Evolutionary conservation across 2,329 filamentous ascomycete genomes (phyloP), one percentile per base, ranked within the genome.

Genomic region (Colletotrichum caudatum): DNA sequence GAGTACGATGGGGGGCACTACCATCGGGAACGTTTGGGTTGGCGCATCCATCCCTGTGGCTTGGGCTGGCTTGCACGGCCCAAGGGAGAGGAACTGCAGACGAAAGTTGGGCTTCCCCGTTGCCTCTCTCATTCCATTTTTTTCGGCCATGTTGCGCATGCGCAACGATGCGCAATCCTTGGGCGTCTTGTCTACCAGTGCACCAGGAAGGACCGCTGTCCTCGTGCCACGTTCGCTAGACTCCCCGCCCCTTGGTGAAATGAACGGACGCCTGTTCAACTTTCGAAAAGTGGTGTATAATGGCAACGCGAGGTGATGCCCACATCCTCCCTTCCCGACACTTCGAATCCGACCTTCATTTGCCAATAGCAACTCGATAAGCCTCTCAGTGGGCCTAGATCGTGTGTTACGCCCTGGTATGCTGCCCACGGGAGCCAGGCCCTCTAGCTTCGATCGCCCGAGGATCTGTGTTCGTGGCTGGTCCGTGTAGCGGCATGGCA

Each of bases 371-470:
- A 23, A 1, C 14, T n/a, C 14, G 5, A 11, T 26, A 26, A 3
- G 16, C 35, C 37, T 46, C 11, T n/a, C 63, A 63, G 26, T 51
- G 20, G 67, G n/a, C 44, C 58, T 14, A 35, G 53, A 41, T 46
- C 26, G 57, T 68, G 50, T 53, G 50, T 11, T 51, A 33, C n/a
- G 11, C 12, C 44, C 54, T 20, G 64, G 11, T 46, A 50, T 46
- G 69, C 53, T 33, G 59, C 64, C 59, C 37, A 53, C 53, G 46
- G 51, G 64, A 58, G n/a, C 51, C n/a, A 29, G 33, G 26, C 46
- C 29, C 35, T 68, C 50, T 35, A 14, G 1, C 16, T 29, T 20
- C 5, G 29, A 12, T 48, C 50, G 46, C 69, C 53, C 58, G 18
- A 51, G 37, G n/a, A 44, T 57, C 39, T 44, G 23, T 66, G 23